Evolutionary conservation across 164 flowering plant species (phyloP).

Genomic region (Saururus chinensis): DNA sequence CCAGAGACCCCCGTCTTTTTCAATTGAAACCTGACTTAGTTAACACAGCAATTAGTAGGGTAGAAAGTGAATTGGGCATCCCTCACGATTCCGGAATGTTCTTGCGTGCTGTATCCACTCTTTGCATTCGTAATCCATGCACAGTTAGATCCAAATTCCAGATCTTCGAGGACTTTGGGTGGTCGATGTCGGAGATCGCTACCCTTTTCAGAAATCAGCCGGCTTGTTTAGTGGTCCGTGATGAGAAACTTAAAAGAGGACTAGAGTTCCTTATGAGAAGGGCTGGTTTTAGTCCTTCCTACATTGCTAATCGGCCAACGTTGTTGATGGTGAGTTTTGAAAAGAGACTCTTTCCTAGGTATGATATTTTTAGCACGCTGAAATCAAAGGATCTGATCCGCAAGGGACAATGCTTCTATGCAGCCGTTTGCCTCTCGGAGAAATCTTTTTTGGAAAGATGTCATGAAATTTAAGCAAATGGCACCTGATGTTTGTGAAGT

Average conservation of each 20-base stretch:
- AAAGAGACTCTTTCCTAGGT: too few species aligned
- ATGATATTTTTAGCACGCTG: too few species aligned
- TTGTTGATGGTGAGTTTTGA: conserved; percentile 12
- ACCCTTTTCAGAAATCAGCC: conserved; percentile 2
- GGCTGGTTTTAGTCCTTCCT: conserved; percentile 8
- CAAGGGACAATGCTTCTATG: too few species aligned
- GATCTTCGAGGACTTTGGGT: conserved; percentile 17
- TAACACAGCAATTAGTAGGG: not conserved
- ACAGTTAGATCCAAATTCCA: conserved; percentile 4
- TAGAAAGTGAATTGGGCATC: conserved; percentile 15
- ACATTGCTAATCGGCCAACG: conserved; percentile 8
- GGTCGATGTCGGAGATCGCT: conserved; percentile 8
- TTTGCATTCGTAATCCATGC: not conserved
- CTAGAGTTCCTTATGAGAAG: conserved; percentile 11
- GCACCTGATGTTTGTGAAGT: conserved; percentile 11
- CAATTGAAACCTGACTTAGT: not conserved
- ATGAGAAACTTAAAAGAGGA: conserved; percentile 2
- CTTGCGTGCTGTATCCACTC: conserved; percentile 2
- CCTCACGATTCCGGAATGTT: conserved; percentile 6
- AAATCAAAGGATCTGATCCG: too few species aligned
- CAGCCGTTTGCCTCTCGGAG: too few species aligned
- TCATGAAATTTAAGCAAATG: conserved; percentile 6
- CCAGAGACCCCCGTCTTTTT: conserved; percentile 1
- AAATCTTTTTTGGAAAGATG: conserved; percentile 7
- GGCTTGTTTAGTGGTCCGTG: not conserved